Evolutionary conservation across 225 moss, liverwort and hornwort species (phyloP).

Genomic region (Sphagnum contortum): DNA sequence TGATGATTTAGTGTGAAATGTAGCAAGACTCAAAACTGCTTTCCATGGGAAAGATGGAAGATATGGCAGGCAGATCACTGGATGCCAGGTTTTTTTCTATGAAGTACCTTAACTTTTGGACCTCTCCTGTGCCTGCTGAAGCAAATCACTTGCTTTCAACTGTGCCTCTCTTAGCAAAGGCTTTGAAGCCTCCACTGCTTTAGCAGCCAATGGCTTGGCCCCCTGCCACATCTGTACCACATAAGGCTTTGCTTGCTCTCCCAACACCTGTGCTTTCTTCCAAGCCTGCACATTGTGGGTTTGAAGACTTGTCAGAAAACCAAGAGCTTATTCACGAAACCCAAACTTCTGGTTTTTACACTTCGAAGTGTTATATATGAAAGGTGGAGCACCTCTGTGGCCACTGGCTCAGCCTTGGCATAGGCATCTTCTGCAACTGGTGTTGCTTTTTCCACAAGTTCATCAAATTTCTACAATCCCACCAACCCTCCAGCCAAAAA

Average conservation of each 20-base stretch:
- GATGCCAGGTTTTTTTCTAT: no score
- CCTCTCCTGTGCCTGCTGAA: slow-evolving; percentile 52
- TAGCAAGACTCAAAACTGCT: no score
- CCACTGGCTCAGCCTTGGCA: slow-evolving; percentile 53
- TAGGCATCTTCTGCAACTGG: slow-evolving; percentile 61
- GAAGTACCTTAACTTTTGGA: no score
- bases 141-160: slow-evolving; percentile 54
- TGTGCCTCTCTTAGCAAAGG: slow-evolving; percentile 67
- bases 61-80: no score
- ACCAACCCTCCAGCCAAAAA: background rate
- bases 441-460: slow-evolving; percentile 44
- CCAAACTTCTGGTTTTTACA: no score
- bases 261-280: slow-evolving; percentile 48
- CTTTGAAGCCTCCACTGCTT: slow-evolving; percentile 71
- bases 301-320: background rate
- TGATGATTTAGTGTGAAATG: no score
- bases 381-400: slow-evolving; percentile 39
- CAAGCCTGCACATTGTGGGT: slow-evolving; percentile 35
- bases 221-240: slow-evolving; percentile 62
- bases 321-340: background rate
- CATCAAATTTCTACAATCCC: slow-evolving; percentile 49
- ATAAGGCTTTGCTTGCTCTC: slow-evolving; percentile 57
- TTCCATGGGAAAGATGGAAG: no score
- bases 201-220: slow-evolving; percentile 61
- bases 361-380: no score